Evolutionary conservation across 306 rosid species (phyloP).

Genomic region (Glycine latifolia): DNA sequence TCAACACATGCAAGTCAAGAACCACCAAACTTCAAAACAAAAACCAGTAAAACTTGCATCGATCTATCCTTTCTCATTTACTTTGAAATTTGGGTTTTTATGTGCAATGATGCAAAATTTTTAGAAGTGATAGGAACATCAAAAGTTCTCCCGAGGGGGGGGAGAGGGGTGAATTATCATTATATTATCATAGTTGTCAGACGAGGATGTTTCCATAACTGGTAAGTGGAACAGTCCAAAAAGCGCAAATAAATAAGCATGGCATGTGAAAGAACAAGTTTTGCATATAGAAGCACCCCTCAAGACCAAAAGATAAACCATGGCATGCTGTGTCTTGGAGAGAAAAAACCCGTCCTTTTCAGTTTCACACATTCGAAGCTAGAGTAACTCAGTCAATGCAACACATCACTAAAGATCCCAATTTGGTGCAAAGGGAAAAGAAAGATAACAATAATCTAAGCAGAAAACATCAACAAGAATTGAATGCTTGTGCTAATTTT

Average conservation of each 20-base stretch:
- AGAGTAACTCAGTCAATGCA: conserved; percentile 24
- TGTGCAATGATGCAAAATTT: neutral
- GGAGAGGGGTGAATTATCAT: neutral
- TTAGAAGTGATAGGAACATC: neutral
- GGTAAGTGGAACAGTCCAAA: conserved; percentile 44
- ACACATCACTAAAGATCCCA: conserved; percentile 41
- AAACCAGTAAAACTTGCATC: neutral
- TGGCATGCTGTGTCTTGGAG: conserved; percentile 43
- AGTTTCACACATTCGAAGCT: conserved; percentile 28
- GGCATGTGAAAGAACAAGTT: conserved; percentile 40
- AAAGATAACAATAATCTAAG: neutral
- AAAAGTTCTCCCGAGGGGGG: neutral
- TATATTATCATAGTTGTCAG: neutral
- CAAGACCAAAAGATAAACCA: conserved; percentile 30
- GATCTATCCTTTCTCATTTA: neutral
- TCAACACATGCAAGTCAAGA: neutral
- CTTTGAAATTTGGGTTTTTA: neutral
- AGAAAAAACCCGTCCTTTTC: conserved; percentile 41
- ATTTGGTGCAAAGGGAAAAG: conserved; percentile 43
- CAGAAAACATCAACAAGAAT: conserved; percentile 20
- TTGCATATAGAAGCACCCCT: conserved; percentile 31
- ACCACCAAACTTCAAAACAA: neutral
- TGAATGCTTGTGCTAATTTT: conserved; percentile 44
- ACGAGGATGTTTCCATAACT: conserved; percentile 12
- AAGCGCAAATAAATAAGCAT: conserved; percentile 14